Conservation (phyloP, 805 yeast genomes). For the Candida peoriensis region DNA sequence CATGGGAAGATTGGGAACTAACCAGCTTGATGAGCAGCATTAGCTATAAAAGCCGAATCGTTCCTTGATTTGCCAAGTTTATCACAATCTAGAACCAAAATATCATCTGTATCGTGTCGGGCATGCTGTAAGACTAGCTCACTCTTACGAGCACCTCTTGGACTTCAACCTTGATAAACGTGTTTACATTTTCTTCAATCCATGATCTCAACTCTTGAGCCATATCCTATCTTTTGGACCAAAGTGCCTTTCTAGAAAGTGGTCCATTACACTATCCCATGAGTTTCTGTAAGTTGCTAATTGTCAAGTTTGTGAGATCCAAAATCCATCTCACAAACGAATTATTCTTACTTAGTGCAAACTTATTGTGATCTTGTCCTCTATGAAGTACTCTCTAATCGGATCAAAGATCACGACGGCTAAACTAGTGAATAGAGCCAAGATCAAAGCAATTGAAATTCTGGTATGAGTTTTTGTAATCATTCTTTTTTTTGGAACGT, state of each 20-base stretch:
- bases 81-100: conserved; percentile 76
- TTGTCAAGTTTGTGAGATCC: conserved; percentile 24
- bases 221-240: conserved; percentile 69
- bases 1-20: conserved; percentile 94
- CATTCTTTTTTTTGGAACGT: conserved; percentile 42
- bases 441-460: conserved; percentile 71
- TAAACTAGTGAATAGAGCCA: conserved; percentile 73
- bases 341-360: conserved; percentile 45
- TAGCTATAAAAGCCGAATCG: conserved; percentile 62
- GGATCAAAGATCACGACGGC: conserved; percentile 93
- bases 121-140: conserved; percentile 70
- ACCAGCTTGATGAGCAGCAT: conserved; percentile 73
- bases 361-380: conserved; percentile 64
- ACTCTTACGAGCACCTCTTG: conserved; percentile 91
- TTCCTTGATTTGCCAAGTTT: conserved; percentile 65
- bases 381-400: conserved; percentile 74
- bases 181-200: conserved; percentile 84
- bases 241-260: conserved; percentile 38
- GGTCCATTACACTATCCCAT: conserved; percentile 28
- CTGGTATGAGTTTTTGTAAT: conserved; percentile 72
- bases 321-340: conserved; percentile 32
- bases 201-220: conserved; percentile 68
- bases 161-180: conserved; percentile 89
- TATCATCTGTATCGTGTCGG: conserved; percentile 52
- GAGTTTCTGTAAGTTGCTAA: conserved; percentile 31